Conservation (phyloP, 2,329 filamentous ascomycete genomes). For the Arthroderma uncinatum region DNA sequence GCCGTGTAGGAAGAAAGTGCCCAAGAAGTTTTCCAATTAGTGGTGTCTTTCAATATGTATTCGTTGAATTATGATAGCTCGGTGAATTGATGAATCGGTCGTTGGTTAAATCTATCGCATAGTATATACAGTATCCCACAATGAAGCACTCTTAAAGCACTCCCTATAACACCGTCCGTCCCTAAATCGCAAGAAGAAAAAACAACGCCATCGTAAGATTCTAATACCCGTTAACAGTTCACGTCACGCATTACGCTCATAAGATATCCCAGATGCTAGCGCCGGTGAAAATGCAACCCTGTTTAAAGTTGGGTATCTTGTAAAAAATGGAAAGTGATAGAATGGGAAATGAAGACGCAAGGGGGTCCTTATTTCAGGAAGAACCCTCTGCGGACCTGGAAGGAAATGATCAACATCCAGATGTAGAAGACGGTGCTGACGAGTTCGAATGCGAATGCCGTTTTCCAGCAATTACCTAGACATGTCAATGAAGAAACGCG, state of each 20-base stretch:
- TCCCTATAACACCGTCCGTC: no score
- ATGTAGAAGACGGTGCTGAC: slow-evolving; percentile 52
- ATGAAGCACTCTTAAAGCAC: no score
- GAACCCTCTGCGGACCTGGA: slow-evolving; percentile 38
- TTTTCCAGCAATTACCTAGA: slow-evolving; percentile 50
- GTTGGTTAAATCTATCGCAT: neutral
- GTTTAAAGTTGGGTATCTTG: slow-evolving; percentile 44
- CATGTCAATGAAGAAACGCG: slow-evolving; percentile 13
- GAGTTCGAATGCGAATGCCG: slow-evolving; percentile 53
- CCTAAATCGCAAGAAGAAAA: neutral
- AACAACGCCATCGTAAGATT: neutral
- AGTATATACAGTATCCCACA: no score
- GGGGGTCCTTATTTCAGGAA: neutral
- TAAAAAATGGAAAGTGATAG: neutral
- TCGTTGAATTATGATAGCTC: neutral
- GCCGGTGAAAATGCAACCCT: slow-evolving; percentile 45
- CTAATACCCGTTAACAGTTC: no score
- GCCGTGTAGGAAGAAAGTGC: neutral
- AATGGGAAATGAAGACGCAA: neutral
- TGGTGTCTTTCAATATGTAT: neutral
- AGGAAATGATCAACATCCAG: slow-evolving; percentile 55
- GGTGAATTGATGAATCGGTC: neutral
- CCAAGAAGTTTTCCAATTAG: neutral
- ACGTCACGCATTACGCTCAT: no score
- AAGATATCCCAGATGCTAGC: neutral